A percentile compares a stretch with the other conserved stretches of the same genome.
Evolutionary conservation across 139 green algal species (phyloP).

Genomic region (Closterium sp.): DNA sequence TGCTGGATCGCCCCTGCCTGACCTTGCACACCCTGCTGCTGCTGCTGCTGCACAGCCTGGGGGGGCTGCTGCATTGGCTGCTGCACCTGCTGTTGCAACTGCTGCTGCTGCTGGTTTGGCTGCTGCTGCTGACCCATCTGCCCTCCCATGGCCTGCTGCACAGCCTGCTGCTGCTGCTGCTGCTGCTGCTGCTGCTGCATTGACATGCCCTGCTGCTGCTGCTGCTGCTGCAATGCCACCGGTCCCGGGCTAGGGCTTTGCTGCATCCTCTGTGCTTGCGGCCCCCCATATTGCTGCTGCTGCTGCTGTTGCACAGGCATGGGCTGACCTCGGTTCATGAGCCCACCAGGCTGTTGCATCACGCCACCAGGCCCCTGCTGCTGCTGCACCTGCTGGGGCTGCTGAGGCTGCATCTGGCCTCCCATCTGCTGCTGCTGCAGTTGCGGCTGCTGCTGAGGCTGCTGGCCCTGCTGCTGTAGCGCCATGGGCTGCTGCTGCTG

Average conservation of each 20-base stretch:
- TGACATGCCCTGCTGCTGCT: slow-evolving; percentile 1
- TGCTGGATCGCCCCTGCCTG: not conserved
- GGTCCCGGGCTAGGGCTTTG: not conserved
- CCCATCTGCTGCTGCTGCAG: not conserved
- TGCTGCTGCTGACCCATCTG: not conserved
- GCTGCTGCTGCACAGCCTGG: not conserved
- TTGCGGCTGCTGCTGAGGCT: not conserved
- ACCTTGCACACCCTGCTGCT: not conserved
- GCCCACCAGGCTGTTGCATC: not conserved
- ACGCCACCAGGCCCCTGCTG: not conserved
- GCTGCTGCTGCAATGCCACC: not conserved
- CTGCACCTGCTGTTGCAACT: not conserved
- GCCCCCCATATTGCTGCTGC: not conserved
- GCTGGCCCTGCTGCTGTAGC: not conserved
- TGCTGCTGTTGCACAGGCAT: slow-evolving; percentile 13
- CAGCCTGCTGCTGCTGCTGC: slow-evolving; percentile 8
- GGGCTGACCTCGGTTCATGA: not conserved
- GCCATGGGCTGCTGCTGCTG: slow-evolving; percentile 20
- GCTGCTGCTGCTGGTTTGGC: slow-evolving; percentile 17
- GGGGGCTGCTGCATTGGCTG: slow-evolving; percentile 8
- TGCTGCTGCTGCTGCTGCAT: slow-evolving; percentile 15
- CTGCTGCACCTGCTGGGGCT: not conserved
- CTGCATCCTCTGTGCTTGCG: not conserved
- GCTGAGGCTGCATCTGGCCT: not conserved
- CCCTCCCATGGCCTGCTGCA: not conserved